Evolutionary conservation across 768 basidiomycete species (phyloP).

Genomic region (Hirschioporus abietinus): DNA sequence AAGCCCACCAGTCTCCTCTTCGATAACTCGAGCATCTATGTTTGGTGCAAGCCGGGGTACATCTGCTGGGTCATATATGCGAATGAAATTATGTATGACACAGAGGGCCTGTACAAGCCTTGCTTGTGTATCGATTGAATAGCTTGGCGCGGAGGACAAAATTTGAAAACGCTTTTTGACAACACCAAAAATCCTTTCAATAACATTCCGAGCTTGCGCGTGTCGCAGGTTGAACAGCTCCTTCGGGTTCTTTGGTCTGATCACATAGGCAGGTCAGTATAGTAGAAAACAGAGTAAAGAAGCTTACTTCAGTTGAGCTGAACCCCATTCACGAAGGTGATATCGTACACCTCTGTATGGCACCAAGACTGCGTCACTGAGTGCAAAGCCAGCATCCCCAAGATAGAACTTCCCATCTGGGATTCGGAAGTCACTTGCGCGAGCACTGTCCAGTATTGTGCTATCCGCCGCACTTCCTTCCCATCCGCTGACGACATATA

Average conservation of each 20-base stretch:
- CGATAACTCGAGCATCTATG: conserved; percentile 3
- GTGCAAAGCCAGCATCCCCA: conserved; percentile 12
- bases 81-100: conserved; percentile 30
- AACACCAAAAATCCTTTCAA: conserved; percentile 35
- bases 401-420: conserved; percentile 14
- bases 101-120: conserved; percentile 22
- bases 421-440: conserved; percentile 4
- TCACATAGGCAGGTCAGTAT: conserved; percentile 8
- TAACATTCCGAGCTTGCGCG: conserved; percentile 31
- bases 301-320: neutral
- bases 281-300: conserved; percentile 8
- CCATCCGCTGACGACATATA: conserved; percentile 12
- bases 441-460: conserved; percentile 10
- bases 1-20: conserved; percentile 8
- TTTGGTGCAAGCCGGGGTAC: neutral
- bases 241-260: conserved; percentile 28
- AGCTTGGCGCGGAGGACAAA: conserved; percentile 16
- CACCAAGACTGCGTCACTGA: neutral
- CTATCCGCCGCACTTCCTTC: conserved; percentile 14
- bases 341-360: conserved; percentile 16
- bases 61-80: conserved; percentile 21
- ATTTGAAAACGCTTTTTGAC: conserved; percentile 17
- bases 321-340: conserved; percentile 15
- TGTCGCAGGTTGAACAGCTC: conserved; percentile 40
- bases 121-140: conserved; percentile 23